These are phyloP conservation scores for Nemania serpens DNA, from an alignment of 2,329 filamentous ascomycete genomes.

Conservation along the genomic window DNA sequence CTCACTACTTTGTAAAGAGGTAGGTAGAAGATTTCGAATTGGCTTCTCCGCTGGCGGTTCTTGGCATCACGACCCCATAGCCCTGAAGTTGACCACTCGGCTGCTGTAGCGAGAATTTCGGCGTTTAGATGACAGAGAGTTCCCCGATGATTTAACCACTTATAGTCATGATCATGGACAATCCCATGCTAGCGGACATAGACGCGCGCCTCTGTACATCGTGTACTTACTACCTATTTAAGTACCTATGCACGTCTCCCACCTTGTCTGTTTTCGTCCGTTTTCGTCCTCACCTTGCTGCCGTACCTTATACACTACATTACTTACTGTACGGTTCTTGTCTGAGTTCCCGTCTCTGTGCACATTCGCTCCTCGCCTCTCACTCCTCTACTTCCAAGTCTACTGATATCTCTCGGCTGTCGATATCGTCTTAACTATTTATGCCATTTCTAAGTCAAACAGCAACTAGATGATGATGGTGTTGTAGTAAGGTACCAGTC, in stretches of 20 bases:
- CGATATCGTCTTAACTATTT: too few species aligned
- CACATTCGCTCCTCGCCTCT: too few species aligned
- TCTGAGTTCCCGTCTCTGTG: too few species aligned
- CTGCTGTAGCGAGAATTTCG: conserved; percentile 22
- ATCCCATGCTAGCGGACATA: conserved; percentile 21
- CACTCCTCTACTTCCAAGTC: too few species aligned
- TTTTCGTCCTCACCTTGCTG: conserved; percentile 10
- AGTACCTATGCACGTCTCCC: neutral
- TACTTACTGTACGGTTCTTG: too few species aligned
- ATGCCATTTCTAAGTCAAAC: too few species aligned
- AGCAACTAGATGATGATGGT: too few species aligned
- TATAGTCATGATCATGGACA: conserved; percentile 4
- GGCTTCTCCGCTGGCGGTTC: conserved; percentile 6
- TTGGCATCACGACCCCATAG: conserved; percentile 12
- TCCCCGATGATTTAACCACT: conserved; percentile 1
- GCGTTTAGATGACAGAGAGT: conserved; percentile 17
- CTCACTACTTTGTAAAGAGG: neutral
- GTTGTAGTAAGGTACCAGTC: too few species aligned
- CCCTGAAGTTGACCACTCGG: conserved; percentile 27
- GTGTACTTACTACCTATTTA: neutral
- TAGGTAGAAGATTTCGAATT: neutral
- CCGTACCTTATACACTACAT: neutral
- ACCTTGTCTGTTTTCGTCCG: conserved; percentile 15
- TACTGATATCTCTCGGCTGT: too few species aligned
- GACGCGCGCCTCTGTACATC: conserved; percentile 27